Percentiles rank a stretch among this genome's conserved stretches.
Conservation (phyloP, 306 rosid genomes). For the Crotalaria pallida region DNA sequence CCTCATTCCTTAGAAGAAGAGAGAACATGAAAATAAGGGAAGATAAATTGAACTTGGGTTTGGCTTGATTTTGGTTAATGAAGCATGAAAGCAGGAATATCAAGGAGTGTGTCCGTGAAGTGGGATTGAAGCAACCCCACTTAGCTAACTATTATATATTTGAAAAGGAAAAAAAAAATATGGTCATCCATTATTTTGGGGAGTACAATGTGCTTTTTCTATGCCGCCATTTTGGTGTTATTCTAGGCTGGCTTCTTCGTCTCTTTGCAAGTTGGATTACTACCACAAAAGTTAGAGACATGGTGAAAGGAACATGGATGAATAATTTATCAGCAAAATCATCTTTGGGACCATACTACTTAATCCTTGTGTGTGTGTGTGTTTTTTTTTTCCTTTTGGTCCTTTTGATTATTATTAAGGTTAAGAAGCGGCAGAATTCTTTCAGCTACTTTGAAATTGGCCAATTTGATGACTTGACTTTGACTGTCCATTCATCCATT, state of each 20-base stretch:
- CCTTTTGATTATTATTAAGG: not conserved
- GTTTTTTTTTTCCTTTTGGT: not conserved
- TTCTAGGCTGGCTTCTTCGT: constrained; percentile 28
- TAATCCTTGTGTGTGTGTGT: not conserved
- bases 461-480: constrained; percentile 32
- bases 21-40: constrained; percentile 20
- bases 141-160: constrained; percentile 1
- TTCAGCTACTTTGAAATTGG: constrained; percentile 25
- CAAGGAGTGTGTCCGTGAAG: constrained; percentile 33
- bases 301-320: not conserved
- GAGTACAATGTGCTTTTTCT: constrained; percentile 31
- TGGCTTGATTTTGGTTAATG: not conserved
- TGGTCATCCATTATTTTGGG: constrained; percentile 57
- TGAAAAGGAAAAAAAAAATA: no score
- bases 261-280: constrained; percentile 24
- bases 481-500: constrained; percentile 26
- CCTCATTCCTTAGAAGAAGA: constrained; percentile 14
- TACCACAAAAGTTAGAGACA: constrained; percentile 29
- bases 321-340: constrained; percentile 14
- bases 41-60: constrained; percentile 12
- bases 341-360: constrained; percentile 39
- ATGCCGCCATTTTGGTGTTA: constrained; percentile 41
- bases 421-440: constrained; percentile 3
- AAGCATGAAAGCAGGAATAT: constrained; percentile 32
- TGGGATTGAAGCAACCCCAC: constrained; percentile 32